Percentiles rank a stretch among this genome's conserved stretches.
Conservation (phyloP, 2,329 filamentous ascomycete species). For the Colletotrichum sp. region DNA sequence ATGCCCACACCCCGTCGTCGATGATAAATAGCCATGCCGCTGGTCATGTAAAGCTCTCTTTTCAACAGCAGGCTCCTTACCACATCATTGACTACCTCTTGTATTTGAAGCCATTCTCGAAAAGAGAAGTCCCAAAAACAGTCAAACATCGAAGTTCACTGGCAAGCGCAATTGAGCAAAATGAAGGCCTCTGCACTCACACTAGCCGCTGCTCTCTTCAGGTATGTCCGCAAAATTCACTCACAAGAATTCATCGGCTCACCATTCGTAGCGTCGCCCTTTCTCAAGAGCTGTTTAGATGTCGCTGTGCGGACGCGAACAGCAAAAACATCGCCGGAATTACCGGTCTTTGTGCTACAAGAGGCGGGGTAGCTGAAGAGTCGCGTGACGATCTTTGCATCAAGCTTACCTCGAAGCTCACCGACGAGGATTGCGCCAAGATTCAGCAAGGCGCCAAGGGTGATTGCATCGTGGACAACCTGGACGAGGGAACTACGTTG, state of each 20-base stretch:
- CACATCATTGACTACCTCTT: background rate
- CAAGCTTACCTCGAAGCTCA: background rate
- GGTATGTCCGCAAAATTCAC: background rate
- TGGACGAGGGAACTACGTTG: background rate
- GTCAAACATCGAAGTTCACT: too few relatives aligned
- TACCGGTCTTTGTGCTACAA: too few relatives aligned
- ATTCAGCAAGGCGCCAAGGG: background rate
- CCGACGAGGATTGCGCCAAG: background rate
- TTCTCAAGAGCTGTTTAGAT: background rate
- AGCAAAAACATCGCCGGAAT: background rate
- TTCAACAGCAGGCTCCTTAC: fast-evolving
- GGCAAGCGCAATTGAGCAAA: background rate
- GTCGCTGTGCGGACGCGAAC: background rate
- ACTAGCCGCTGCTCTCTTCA: background rate
- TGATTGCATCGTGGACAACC: background rate
- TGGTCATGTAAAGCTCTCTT: fast-evolving
- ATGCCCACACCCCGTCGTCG: fast-evolving
- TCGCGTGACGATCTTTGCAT: background rate
- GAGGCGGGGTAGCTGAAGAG: too few relatives aligned
- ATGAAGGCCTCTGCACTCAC: background rate
- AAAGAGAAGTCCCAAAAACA: background rate
- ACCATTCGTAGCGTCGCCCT: background rate
- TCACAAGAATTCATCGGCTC: fast-evolving
- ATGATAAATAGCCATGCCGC: background rate
- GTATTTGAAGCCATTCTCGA: fast-evolving